Evolutionary conservation across 768 basidiomycete genomes (phyloP), one percentile per base, ranked within the genome.

Genomic region (Boletus bicolor): DNA sequence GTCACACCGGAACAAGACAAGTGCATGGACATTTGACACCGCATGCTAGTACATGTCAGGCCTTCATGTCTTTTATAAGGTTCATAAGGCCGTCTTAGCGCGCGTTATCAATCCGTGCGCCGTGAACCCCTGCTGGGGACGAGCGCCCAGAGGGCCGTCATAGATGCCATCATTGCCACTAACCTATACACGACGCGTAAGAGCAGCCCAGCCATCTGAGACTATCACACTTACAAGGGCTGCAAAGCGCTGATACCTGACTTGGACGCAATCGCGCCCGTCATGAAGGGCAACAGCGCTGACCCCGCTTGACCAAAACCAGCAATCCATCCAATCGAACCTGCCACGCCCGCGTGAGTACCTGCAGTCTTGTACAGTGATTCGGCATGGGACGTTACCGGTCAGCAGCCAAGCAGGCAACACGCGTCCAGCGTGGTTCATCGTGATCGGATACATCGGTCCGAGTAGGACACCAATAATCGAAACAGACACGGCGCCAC

Each of bases 261-360:
- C 56, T 76, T 82, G 26, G 77, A 76, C 7, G 89, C 81, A 26
- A 91, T 78, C 2, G 83, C 78, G 24, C 89, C 88, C 1, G 86
- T 86, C 57, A 89, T 77, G 61, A 91, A 89, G 0, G 90, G 89
- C 5, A 91, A 64, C 7, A 87, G 58, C 0, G 89, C 89, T 41
- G 83, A 83, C 17, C 89, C 89, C 3, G 86, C 82, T 64, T 86
- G 84, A 0, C 89, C 88, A 34, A 83, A 78, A 5, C 81, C 82
- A 7, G 83, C 82, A 32, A 86, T 83, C 84, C 84, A 86, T 9
- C 85, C 85, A 36, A 87, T 83, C 11, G 83, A 77, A 24, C 79
- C 82, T 44, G 78, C 43, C 34, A 17, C 9, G 19, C 30, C 17
- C 5, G 8, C 10, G 50, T 51, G 38, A 55, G 26, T 44, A 14